These are phyloP conservation scores for Xylaria multiplex DNA, from an alignment of 2,329 filamentous ascomycete genomes.

Conservation along the genomic window DNA sequence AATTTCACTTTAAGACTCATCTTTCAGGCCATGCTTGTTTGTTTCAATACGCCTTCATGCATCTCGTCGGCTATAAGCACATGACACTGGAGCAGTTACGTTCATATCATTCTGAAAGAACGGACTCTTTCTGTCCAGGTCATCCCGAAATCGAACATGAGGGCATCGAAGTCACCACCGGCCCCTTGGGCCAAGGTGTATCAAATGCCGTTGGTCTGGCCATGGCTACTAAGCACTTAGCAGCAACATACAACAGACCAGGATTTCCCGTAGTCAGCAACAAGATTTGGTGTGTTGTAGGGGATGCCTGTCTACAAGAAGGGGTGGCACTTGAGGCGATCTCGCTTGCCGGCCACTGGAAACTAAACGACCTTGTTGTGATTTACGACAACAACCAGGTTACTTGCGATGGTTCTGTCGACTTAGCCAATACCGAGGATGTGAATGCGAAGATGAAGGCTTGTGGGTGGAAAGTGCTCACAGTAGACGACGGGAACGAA, in stretches of 20 bases:
- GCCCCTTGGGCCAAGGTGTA: slow-evolving; percentile 65
- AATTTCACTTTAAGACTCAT: background rate
- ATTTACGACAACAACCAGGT: slow-evolving; percentile 69
- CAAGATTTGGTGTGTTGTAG: slow-evolving; percentile 64
- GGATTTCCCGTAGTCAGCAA: slow-evolving; percentile 60
- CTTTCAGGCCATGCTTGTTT: slow-evolving; percentile 57
- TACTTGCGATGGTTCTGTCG: slow-evolving; percentile 65
- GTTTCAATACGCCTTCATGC: slow-evolving; percentile 61
- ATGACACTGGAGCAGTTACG: slow-evolving; percentile 65
- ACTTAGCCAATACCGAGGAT: slow-evolving; percentile 57
- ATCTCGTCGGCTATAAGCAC: slow-evolving; percentile 60
- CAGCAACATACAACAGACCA: slow-evolving; percentile 61
- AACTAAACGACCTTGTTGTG: slow-evolving; percentile 62
- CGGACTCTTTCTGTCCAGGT: slow-evolving; percentile 59
- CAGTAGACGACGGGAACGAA: slow-evolving; percentile 60
- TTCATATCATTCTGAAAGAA: slow-evolving; percentile 57
- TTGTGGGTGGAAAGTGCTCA: slow-evolving; percentile 63
- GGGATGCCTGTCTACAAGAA: slow-evolving; percentile 58
- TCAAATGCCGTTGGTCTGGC: slow-evolving; percentile 67
- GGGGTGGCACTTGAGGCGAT: slow-evolving; percentile 66
- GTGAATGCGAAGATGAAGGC: slow-evolving; percentile 65
- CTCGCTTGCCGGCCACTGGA: slow-evolving; percentile 61
- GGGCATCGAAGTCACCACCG: slow-evolving; percentile 67
- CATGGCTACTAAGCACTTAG: slow-evolving; percentile 64
- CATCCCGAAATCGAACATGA: slow-evolving; percentile 66